Conservation (phyloP, 2,329 filamentous ascomycete species). For the Dactylellina parvicollis region DNA sequence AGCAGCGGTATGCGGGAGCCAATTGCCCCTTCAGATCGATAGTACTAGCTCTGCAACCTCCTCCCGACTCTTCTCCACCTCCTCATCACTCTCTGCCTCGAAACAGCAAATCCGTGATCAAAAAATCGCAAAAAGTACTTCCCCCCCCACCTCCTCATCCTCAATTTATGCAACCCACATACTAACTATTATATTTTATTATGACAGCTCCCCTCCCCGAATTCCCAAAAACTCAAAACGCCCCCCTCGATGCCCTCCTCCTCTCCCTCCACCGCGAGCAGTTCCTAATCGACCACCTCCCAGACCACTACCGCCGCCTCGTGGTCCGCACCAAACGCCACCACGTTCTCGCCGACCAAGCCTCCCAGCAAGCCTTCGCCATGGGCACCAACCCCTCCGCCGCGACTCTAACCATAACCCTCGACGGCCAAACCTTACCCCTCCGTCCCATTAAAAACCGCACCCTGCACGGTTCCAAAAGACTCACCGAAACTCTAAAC, state of each 20-base stretch:
- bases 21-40: not conserved
- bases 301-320: constrained; percentile 66
- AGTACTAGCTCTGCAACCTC: not conserved
- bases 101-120: constrained; percentile 46
- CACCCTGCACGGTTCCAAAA: constrained; percentile 57
- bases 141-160: not conserved
- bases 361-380: constrained; percentile 52
- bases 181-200: constrained; percentile 13
- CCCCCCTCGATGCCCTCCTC: constrained; percentile 68
- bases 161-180: not conserved
- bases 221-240: constrained; percentile 67
- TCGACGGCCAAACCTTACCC: constrained; percentile 43
- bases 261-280: constrained; percentile 68
- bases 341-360: constrained; percentile 54
- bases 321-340: constrained; percentile 66
- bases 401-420: constrained; percentile 31
- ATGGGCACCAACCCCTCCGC: constrained; percentile 35
- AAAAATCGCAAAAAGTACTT: constrained; percentile 15
- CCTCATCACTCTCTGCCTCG: constrained; percentile 21
- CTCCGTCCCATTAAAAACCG: constrained; percentile 9
- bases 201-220: constrained; percentile 56
- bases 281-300: constrained; percentile 72
- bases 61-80: constrained; percentile 29
- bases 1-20: not conserved
- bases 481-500: constrained; percentile 68